Percentiles rank a stretch among this genome's conserved stretches.
phyloP scores from a whole-genome alignment of 192 early-diverging fungal genomes.

The Cladochytrium replicatum region DNA sequence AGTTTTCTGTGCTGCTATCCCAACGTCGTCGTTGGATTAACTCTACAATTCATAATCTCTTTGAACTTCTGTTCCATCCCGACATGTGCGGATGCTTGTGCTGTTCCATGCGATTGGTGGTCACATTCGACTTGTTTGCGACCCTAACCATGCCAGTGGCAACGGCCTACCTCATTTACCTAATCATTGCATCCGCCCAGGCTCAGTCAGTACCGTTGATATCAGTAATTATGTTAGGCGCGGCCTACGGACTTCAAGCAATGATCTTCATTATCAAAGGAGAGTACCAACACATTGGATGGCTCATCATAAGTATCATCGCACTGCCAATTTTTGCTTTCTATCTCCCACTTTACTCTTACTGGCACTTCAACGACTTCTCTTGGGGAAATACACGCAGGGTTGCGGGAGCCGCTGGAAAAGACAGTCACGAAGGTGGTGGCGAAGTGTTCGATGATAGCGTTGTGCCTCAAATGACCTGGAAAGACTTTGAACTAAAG shows the following conservation, averaged over 20 bases:
- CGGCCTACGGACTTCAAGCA: conserved; percentile 82
- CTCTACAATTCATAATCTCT: conserved; percentile 93
- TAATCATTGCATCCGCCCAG: conserved; percentile 28
- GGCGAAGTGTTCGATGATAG: conserved; percentile 35
- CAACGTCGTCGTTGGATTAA: conserved; percentile 99
- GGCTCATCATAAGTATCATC: conserved; percentile 92
- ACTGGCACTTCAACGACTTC: conserved; percentile 98
- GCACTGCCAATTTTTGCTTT: conserved; percentile 81
- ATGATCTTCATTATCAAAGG: conserved; percentile 80
- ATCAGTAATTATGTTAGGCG: conserved; percentile 75
- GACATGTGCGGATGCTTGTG: conserved; percentile 95
- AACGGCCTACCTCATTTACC: conserved; percentile 62
- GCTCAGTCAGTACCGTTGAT: conserved; percentile 47
- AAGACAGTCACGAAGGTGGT: conserved; percentile 50
- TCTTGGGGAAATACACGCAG: conserved; percentile 94
- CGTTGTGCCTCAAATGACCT: conserved; percentile 28
- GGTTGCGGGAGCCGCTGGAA: conserved; percentile 65
- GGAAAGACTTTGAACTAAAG: conserved; percentile 30
- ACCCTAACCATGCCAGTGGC: conserved; percentile 90
- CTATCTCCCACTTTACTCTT: conserved; percentile 58
- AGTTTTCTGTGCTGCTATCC: conserved; percentile 76
- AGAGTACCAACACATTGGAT: conserved; percentile 68
- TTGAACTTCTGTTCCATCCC: conserved; percentile 86
- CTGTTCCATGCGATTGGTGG: conserved; percentile 95
- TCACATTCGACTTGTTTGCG: conserved; percentile 87